Evolutionary conservation across 192 early-diverging fungal species (phyloP).

Genomic region (Helicostylum pulchrum): DNA sequence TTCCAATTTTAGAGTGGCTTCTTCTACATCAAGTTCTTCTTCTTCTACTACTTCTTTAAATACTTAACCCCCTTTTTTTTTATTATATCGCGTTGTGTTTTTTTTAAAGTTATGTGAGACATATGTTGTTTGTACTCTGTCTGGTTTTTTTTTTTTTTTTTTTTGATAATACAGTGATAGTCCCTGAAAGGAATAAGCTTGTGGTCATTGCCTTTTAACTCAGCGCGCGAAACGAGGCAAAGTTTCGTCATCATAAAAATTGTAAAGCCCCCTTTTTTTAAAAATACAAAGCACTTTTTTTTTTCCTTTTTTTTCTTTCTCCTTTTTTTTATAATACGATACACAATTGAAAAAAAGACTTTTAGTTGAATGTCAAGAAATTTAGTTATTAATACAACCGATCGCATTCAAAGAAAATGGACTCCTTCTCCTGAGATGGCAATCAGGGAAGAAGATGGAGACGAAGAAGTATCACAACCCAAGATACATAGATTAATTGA

Average conservation of each 20-base stretch:
- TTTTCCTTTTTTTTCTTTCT: not conserved
- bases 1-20: conserved; percentile 16
- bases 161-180: too few relatives aligned
- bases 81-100: not conserved
- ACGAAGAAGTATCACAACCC: not conserved
- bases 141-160: too few relatives aligned
- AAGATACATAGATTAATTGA: conserved; percentile 18
- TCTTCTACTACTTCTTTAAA: not conserved
- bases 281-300: not conserved
- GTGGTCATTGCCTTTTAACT: too few relatives aligned
- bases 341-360: not conserved
- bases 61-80: not conserved
- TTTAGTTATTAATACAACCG: conserved; percentile 5
- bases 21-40: not conserved
- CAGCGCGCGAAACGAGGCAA: too few relatives aligned
- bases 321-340: too few relatives aligned
- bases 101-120: too few relatives aligned
- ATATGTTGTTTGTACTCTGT: too few relatives aligned
- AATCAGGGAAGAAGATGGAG: conserved; percentile 12
- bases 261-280: too few relatives aligned
- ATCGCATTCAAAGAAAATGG: conserved; percentile 2
- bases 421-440: conserved; percentile 13
- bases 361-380: conserved; percentile 13
- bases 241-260: too few relatives aligned
- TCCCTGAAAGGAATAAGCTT: too few relatives aligned